Evolutionary conservation across 2,329 filamentous ascomycete genomes (phyloP), one percentile per base, ranked within the genome.

Genomic region (Cladosporium sp.): DNA sequence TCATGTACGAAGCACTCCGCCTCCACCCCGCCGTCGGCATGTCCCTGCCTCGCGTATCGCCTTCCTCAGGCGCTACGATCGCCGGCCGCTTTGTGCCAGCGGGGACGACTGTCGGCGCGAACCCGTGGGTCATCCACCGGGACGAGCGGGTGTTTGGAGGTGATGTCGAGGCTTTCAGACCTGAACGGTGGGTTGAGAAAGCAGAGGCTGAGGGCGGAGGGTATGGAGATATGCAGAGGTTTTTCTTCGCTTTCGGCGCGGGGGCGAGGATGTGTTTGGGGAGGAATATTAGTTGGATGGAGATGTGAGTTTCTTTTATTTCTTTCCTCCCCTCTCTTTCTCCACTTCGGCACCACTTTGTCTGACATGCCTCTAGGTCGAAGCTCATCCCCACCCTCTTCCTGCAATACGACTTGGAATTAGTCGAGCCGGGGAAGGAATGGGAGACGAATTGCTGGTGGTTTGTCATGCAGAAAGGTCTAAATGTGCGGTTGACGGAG

Each of bases 1-100:
- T 76, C 15, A 75, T 78, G 61, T 72, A 75, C 54, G 76, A 79
- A 61, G 68, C 74, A 0, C 62, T 78, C 3, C 70, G 77, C 4
- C 65, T 72, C 15, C 74, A 78, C 60, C 76, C 76, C 4, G 72
- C 76, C 0, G 71, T 74, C 0, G 75, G 76, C 0, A 65, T 74
- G 40, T 67, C 65, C 4, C 63, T 78, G 3, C 72, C 72, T n/a
- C 66, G 76, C 8, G 67, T 74, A 1, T 69, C 71, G 0, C 75
- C 76, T 2, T 53, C 65, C 4, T 70, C 69, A 9, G 76, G 75
- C 6, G 62, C 68, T 7, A 64, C 65, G 17, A 68, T 78, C 39
- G 70, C 68, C 58, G 68, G 71, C 34, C 57, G 66, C 20, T 68
- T 64, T 52, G 58, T 75, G 3, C 71, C 71, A 1, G 69, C 60